phyloP scores from a whole-genome alignment of 2,329 filamentous ascomycete genomes.

The Ceratocystis lukuohia region DNA sequence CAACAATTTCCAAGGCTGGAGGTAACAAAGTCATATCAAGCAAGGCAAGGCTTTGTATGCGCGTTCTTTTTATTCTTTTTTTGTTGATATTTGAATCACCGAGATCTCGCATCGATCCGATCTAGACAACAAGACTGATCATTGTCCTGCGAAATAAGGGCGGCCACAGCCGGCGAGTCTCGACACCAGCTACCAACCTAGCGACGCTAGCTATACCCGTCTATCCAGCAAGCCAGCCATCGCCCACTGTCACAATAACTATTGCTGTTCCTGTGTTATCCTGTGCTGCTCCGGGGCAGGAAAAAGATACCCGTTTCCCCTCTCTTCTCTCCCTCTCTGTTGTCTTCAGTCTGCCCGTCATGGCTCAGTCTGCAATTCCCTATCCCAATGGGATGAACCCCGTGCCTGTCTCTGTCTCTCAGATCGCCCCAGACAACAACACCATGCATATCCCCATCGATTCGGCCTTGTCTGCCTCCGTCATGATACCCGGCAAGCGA shows the following conservation, averaged over 20 bases:
- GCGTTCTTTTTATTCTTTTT: neutral
- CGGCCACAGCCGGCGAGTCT: too few relatives aligned
- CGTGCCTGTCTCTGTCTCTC: slow-evolving; percentile 17
- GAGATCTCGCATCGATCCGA: too few relatives aligned
- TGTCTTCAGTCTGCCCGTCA: slow-evolving; percentile 21
- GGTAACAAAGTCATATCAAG: neutral
- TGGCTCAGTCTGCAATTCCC: slow-evolving; percentile 32
- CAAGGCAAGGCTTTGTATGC: neutral
- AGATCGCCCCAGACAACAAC: neutral
- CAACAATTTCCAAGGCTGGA: too few relatives aligned
- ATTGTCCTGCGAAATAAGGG: too few relatives aligned
- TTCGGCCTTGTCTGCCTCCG: slow-evolving; percentile 16
- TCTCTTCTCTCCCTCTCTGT: neutral
- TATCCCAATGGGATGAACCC: slow-evolving; percentile 30
- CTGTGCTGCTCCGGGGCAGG: too few relatives aligned
- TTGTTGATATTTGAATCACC: too few relatives aligned
- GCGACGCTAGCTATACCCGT: too few relatives aligned
- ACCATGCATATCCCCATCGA: slow-evolving; percentile 15
- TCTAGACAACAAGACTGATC: too few relatives aligned
- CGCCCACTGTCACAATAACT: too few relatives aligned
- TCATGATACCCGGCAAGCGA: slow-evolving; percentile 36
- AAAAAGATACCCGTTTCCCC: neutral
- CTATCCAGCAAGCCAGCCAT: too few relatives aligned
- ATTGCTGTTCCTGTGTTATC: too few relatives aligned
- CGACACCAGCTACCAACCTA: too few relatives aligned